Evolutionary conservation across 306 rosid genomes (phyloP), one percentile per base, ranked within the genome.

Genomic region (Purshia tridentata): DNA sequence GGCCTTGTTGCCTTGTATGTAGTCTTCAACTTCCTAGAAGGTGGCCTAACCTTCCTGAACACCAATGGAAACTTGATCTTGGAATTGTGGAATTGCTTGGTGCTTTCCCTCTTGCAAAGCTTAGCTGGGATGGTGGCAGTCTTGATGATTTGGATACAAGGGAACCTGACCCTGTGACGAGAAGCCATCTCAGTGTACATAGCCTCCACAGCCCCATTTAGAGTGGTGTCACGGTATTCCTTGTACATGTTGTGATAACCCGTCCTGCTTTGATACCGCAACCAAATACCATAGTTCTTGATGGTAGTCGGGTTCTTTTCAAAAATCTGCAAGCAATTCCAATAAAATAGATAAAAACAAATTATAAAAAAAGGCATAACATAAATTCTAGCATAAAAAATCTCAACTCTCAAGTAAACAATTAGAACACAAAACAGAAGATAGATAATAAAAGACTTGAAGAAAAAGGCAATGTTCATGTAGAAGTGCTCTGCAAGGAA

Each of bases 241-340:
- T 92, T 90, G 69, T 90, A 92, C 98, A 90, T 92, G 78, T 92
- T 92, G 89, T 92, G 98, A 46, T 92, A 92, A 7, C 98, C 98
- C 0, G 96, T 92, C 67, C 98, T 79, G 80, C 98, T 92, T 68
- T 92, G 98, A 58, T 92, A 92, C 63, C 96, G 57, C 87, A 92
- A 73, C 98, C 98, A 92, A 9, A 92, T 90, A 1, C 98, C 96
- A 16, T 86, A 92, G 85, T 92, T 92, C 69, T 92, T 87, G 37
- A 92, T 90, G 62, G 80, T 88, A 20, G 98, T 90, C 8, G 98
- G 98, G 58, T 88, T 90, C 84, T 90, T 92, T 89, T 92, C 98
- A 79, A 86, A 92, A 61, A 92, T 92, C 98, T 92, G 80, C 29
- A 69, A 6, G 37, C 64, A 40, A 63, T 39, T 69, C 40, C 49